A percentile compares a stretch with the other conserved stretches of the same genome.
Conservation (phyloP, 495 filamentous ascomycete genomes). For the Daldinia caldariorum region DNA sequence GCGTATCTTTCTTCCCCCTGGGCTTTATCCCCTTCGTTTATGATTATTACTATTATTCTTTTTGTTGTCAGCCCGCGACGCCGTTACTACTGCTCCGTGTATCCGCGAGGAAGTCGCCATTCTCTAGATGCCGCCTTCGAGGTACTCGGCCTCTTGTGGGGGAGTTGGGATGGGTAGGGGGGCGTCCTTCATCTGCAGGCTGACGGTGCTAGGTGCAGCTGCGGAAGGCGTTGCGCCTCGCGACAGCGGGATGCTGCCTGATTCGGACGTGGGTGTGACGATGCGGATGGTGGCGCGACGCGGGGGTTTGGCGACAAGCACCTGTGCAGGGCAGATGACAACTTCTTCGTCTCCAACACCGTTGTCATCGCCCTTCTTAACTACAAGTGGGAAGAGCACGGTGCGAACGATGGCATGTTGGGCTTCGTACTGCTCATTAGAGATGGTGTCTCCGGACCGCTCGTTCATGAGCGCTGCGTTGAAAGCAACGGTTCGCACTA, state of each 20-base stretch:
- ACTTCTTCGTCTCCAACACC: conserved; percentile 90
- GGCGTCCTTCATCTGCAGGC: conserved; percentile 42
- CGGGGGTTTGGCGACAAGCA: conserved; percentile 68
- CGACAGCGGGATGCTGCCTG: conserved; percentile 45
- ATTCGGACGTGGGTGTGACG: conserved; percentile 47
- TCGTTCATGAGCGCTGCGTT: conserved; percentile 94
- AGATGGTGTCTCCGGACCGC: conserved; percentile 68
- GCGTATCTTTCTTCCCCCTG: not conserved
- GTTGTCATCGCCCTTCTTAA: conserved; percentile 89
- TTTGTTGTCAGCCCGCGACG: not conserved
- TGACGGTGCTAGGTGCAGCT: conserved; percentile 35
- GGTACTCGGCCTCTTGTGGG: conserved; percentile 32
- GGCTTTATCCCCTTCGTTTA: conserved; percentile 5
- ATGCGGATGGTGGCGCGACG: conserved; percentile 41
- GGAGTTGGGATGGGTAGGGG: conserved; percentile 42
- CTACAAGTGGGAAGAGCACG: conserved; percentile 92
- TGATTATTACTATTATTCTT: conserved; percentile 4
- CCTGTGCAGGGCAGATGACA: conserved; percentile 92
- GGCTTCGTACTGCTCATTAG: conserved; percentile 79
- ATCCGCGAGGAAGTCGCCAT: conserved; percentile 8
- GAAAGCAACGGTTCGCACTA: conserved; percentile 83
- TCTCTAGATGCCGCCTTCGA: conserved; percentile 27
- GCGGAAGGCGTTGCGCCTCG: conserved; percentile 44
- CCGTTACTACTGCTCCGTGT: not conserved
- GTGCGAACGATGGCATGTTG: conserved; percentile 82